Conservation (phyloP, 208 protist genomes). For the Acanthamoeba healyi region DNA sequence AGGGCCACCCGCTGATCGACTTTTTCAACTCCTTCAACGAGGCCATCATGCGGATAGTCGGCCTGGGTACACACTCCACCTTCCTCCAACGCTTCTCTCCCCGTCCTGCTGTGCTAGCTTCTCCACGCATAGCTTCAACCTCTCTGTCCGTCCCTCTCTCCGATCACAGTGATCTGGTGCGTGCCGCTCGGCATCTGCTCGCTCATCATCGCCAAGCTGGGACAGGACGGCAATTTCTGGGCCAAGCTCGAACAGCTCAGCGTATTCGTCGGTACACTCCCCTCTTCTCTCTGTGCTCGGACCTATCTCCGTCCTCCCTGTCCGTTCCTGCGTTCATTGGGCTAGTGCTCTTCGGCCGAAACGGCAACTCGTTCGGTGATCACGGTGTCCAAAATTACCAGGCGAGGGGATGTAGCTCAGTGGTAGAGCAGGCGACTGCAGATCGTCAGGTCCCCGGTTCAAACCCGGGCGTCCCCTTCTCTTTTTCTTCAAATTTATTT, state of each 20-base stretch:
- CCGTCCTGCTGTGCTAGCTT: too few species aligned
- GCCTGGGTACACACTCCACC: background rate
- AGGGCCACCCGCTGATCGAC: constrained; percentile 41
- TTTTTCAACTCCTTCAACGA: constrained; percentile 73
- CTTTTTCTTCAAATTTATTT: background rate
- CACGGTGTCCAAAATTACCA: background rate
- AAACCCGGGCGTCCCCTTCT: constrained; percentile 33
- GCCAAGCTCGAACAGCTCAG: constrained; percentile 45
- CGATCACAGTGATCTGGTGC: constrained; percentile 37
- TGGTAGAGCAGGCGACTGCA: constrained; percentile 57
- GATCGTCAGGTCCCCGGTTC: constrained; percentile 48
- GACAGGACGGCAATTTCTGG: constrained; percentile 47
- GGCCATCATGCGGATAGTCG: constrained; percentile 74
- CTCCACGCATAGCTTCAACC: too few species aligned
- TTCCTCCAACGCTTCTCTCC: background rate
- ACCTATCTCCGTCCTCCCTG: background rate
- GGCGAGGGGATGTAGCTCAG: constrained; percentile 6
- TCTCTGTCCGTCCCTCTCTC: background rate
- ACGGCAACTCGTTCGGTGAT: background rate
- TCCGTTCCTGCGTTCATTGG: background rate
- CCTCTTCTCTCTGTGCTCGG: background rate
- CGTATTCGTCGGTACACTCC: constrained; percentile 25
- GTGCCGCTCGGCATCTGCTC: constrained; percentile 72
- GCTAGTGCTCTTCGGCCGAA: too few species aligned
- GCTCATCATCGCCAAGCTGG: constrained; percentile 64